Conservation (phyloP, 179 eudicot genomes). For the Silene coronaria region DNA sequence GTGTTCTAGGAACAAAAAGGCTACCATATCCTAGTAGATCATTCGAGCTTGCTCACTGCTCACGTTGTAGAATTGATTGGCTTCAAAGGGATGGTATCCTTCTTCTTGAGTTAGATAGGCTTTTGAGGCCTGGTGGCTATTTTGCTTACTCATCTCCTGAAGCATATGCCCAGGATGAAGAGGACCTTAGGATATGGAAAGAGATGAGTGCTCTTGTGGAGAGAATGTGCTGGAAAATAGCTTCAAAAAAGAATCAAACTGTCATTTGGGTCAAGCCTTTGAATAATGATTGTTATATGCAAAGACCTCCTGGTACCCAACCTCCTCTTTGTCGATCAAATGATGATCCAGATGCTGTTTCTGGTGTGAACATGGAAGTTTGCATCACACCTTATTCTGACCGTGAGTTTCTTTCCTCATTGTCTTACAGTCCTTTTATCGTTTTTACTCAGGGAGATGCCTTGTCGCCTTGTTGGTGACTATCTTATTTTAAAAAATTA, state of each 20-base stretch:
- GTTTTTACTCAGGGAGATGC: neutral
- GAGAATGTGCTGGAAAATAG: constrained; percentile 97
- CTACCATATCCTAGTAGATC: constrained; percentile 97
- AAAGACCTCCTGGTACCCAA: constrained; percentile 71
- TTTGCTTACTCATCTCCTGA: constrained; percentile 99
- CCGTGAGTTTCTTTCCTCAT: constrained; percentile 52
- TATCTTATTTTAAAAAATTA: neutral
- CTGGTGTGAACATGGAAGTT: constrained; percentile 82
- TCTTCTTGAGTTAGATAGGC: constrained; percentile 84
- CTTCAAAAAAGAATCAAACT: constrained; percentile 85
- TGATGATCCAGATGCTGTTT: constrained; percentile 87
- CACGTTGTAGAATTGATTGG: constrained; percentile 99
- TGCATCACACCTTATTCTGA: constrained; percentile 91
- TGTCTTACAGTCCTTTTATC: neutral
- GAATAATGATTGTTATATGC: constrained; percentile 85
- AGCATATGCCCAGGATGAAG: constrained; percentile 99
- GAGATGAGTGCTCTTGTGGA: constrained; percentile 94
- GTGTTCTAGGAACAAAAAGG: constrained; percentile 93
- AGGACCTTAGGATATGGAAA: constrained; percentile 89
- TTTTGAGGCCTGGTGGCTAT: constrained; percentile 93
- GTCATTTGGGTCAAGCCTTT: constrained; percentile 93
- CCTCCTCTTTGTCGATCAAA: constrained; percentile 85
- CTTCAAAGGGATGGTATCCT: constrained; percentile 94
- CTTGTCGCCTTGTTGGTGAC: neutral
- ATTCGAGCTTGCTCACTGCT: constrained; percentile 93